Evolutionary conservation across 176 grass and related monocot species (phyloP).

Genomic region (Carex scoparia): DNA sequence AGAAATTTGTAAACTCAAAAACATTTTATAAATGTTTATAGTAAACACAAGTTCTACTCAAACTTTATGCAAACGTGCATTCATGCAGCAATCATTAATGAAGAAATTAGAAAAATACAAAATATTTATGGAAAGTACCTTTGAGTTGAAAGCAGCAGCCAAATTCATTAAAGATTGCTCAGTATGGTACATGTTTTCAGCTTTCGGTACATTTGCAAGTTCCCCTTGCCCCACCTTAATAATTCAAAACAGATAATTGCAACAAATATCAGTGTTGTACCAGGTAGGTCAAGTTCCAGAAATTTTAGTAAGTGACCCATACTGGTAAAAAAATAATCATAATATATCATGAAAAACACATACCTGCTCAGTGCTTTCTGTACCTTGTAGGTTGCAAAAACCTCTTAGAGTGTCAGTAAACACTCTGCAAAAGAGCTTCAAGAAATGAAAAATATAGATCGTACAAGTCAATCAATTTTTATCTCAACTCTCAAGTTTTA

Average conservation of each 20-base stretch:
- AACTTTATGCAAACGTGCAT: neutral
- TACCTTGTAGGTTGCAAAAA: constrained; percentile 43
- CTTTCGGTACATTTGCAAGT: constrained; percentile 8
- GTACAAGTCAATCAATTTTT: neutral
- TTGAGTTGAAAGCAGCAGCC: constrained; percentile 7
- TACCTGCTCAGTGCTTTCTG: constrained; percentile 47
- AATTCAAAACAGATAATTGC: neutral
- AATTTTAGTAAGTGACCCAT: neutral
- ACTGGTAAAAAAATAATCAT: neutral
- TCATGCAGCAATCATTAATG: constrained; percentile 4
- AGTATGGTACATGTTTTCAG: constrained; percentile 21
- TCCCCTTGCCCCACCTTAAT: neutral
- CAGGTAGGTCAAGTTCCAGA: neutral
- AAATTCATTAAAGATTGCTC: constrained; percentile 18
- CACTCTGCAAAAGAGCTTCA: constrained; percentile 46
- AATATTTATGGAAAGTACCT: constrained; percentile 1
- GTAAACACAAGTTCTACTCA: no score
- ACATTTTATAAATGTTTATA: neutral
- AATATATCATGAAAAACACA: neutral
- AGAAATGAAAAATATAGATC: constrained; percentile 20
- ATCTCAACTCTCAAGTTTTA: neutral
- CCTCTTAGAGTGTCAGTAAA: constrained; percentile 70
- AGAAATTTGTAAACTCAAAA: neutral
- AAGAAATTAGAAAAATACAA: neutral
- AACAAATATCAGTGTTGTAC: neutral